phyloP scores from a whole-genome alignment of 2,329 filamentous ascomycete species.

The Xylaria polymorpha region DNA sequence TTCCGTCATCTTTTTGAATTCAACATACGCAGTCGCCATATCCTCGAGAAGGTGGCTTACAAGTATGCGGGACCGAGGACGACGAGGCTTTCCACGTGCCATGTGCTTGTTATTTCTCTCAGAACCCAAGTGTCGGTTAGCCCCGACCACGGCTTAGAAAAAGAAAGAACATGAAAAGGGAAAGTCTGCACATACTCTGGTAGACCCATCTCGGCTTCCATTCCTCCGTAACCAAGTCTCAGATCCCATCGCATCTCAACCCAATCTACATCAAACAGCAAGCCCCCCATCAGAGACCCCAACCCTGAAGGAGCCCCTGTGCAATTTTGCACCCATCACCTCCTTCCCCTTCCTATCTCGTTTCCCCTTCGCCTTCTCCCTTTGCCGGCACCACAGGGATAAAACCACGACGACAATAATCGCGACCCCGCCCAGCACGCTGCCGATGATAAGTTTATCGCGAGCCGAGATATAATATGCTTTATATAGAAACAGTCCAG shows the following conservation, averaged over 20 bases:
- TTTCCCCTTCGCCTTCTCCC: not conserved
- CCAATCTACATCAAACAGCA: not conserved
- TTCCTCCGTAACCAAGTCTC: too few relatives aligned
- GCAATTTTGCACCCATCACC: not conserved
- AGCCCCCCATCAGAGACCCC: not conserved
- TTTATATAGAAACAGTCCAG: not conserved
- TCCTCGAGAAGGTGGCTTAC: not conserved
- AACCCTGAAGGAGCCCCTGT: not conserved
- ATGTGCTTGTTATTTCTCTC: not conserved
- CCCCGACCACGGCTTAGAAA: not conserved
- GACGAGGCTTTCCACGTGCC: not conserved
- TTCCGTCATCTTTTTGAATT: not conserved
- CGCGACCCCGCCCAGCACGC: conserved; percentile 1
- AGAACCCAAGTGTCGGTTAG: not conserved
- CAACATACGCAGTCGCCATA: not conserved
- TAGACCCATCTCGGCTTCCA: too few relatives aligned
- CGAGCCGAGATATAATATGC: conserved; percentile 15
- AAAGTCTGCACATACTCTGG: too few relatives aligned
- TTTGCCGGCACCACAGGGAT: not conserved
- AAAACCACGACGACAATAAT: not conserved
- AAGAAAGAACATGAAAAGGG: not conserved
- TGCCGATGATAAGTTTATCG: conserved; percentile 10
- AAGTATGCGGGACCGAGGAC: not conserved
- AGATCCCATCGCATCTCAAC: not conserved
- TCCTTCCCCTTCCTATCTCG: conserved; percentile 1